These are phyloP conservation scores for Galeopsis tetrahit DNA, from an alignment of 257 asterid species.

Conservation along the genomic window DNA sequence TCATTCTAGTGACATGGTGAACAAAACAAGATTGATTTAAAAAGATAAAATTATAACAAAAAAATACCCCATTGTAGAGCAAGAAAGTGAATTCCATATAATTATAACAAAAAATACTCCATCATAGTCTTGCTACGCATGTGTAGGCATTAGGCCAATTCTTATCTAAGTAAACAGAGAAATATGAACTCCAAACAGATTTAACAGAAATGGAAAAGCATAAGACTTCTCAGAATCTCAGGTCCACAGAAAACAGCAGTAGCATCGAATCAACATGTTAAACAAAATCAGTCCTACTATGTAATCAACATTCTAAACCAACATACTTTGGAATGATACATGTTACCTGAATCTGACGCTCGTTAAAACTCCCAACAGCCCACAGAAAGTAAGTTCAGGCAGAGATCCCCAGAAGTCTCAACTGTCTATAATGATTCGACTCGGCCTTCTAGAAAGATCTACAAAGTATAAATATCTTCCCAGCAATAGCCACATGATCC, in stretches of 20 bases:
- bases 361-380: slow-evolving; percentile 22
- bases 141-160: too few relatives aligned
- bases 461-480: slow-evolving; percentile 18
- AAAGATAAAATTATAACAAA: too few relatives aligned
- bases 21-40: too few relatives aligned
- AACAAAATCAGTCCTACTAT: not conserved
- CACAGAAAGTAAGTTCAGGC: not conserved
- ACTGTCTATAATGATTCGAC: not conserved
- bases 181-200: too few relatives aligned
- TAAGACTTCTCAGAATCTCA: not conserved
- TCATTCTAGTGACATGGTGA: too few relatives aligned
- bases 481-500: slow-evolving; percentile 18
- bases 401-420: slow-evolving; percentile 13
- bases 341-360: slow-evolving; percentile 26
- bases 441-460: slow-evolving; percentile 43
- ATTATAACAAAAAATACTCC: too few relatives aligned
- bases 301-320: slow-evolving; percentile 21
- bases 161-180: too few relatives aligned
- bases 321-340: slow-evolving; percentile 15
- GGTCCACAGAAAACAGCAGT: not conserved
- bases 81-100: too few relatives aligned
- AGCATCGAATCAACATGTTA: not conserved
- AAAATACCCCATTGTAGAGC: too few relatives aligned
- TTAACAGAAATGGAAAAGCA: not conserved
- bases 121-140: too few relatives aligned